Evolutionary conservation across 306 rosid species (phyloP).

Genomic region (Cucurbita maxima): DNA sequence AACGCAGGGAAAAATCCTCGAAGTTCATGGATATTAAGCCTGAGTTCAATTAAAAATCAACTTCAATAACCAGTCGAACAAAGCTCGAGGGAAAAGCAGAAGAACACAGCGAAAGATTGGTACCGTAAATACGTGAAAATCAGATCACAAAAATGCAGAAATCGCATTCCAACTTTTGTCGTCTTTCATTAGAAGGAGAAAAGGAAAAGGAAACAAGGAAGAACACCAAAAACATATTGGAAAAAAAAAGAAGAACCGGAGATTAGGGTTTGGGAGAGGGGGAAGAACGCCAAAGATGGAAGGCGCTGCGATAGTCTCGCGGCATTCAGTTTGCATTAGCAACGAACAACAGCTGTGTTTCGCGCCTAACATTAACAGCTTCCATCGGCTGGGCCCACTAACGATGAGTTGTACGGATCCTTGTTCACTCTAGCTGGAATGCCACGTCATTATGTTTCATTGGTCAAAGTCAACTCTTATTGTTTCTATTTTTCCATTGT

Average conservation of each 20-base stretch:
- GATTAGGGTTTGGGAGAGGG: slow-evolving; percentile 26
- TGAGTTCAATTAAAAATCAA: neutral
- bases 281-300: slow-evolving; percentile 7
- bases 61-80: neutral
- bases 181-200: neutral
- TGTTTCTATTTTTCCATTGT: no score
- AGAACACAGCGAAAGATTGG: neutral
- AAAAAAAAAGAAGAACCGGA: neutral
- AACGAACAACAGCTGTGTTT: slow-evolving; percentile 12
- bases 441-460: no score
- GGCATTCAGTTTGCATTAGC: slow-evolving; percentile 13
- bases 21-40: neutral
- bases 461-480: no score
- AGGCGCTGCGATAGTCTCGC: slow-evolving; percentile 23
- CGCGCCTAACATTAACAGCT: slow-evolving; percentile 17
- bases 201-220: neutral
- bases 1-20: neutral
- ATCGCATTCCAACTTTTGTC: neutral
- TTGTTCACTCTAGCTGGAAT: no score
- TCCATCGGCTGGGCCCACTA: no score
- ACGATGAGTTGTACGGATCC: no score
- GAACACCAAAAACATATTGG: neutral
- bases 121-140: neutral
- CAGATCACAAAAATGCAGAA: neutral
- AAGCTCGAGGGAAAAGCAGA: neutral